Evolutionary conservation across 306 rosid genomes (phyloP).

Genomic region (Malus asiatica): DNA sequence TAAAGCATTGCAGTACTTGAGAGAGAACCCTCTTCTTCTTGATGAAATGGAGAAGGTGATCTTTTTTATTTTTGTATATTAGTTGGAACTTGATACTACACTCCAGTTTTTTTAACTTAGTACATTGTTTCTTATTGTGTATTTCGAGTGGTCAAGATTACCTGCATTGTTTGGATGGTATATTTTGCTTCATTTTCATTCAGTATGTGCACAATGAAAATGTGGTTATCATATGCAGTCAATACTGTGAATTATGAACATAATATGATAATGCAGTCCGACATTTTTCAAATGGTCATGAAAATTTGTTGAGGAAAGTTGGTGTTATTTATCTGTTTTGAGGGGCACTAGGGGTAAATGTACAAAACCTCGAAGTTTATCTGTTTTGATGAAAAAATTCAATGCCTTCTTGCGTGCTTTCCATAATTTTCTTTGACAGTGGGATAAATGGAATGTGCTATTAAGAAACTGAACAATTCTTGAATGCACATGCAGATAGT

Average conservation of each 20-base stretch:
- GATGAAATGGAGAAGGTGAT: conserved; percentile 88
- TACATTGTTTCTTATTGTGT: neutral
- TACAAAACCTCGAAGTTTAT: neutral
- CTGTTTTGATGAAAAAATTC: neutral
- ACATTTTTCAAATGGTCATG: neutral
- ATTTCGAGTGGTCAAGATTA: neutral
- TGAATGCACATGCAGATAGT: conserved; percentile 51
- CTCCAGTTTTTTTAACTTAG: neutral
- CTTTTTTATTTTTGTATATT: neutral
- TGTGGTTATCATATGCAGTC: neutral
- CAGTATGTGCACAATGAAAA: neutral
- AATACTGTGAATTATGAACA: neutral
- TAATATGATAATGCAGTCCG: neutral
- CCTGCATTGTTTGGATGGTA: neutral
- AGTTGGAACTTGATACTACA: neutral
- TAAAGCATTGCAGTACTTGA: conserved; percentile 73
- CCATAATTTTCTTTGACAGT: neutral
- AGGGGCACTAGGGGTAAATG: neutral
- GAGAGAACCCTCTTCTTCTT: conserved; percentile 61
- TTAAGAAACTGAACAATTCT: neutral
- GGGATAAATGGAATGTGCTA: neutral
- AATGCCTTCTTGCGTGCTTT: neutral
- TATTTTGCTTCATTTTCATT: neutral
- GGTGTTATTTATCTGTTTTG: neutral
- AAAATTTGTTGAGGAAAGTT: neutral